These are phyloP conservation scores for Clitopilus hobsonii DNA, from an alignment of 768 basidiomycete genomes.

Conservation along the genomic window DNA sequence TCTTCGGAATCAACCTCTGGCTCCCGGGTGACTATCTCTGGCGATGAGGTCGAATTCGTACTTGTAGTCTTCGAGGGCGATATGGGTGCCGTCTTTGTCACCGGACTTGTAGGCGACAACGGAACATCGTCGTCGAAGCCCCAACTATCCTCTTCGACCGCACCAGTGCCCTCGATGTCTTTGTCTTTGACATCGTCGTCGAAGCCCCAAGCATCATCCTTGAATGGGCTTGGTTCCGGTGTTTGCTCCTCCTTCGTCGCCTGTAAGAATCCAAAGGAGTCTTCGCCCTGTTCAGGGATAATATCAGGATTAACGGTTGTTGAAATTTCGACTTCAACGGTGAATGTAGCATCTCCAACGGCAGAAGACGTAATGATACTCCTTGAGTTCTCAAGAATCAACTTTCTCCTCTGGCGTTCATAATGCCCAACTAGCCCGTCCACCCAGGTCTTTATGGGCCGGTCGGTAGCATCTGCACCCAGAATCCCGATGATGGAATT, in stretches of 20 bases:
- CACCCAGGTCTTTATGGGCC: conserved; percentile 63
- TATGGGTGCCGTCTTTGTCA: neutral
- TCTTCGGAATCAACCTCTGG: conserved; percentile 43
- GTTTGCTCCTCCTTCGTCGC: conserved; percentile 18
- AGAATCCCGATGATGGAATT: conserved; percentile 45
- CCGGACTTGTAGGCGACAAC: neutral
- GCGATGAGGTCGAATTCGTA: neutral
- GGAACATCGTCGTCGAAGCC: conserved; percentile 46
- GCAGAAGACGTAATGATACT: conserved; percentile 42
- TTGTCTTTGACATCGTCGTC: conserved; percentile 33
- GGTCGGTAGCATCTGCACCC: conserved; percentile 41
- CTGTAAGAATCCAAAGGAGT: neutral
- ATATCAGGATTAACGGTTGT: conserved; percentile 25
- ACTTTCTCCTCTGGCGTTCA: conserved; percentile 66
- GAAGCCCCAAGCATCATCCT: conserved; percentile 46
- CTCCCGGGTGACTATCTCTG: neutral
- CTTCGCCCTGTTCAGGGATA: conserved; percentile 17
- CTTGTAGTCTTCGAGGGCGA: neutral
- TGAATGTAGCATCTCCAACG: conserved; percentile 34
- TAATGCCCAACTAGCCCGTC: conserved; percentile 69
- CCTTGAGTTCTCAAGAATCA: conserved; percentile 62
- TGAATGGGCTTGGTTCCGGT: neutral
- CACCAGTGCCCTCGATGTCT: too few species aligned
- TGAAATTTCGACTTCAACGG: conserved; percentile 30
- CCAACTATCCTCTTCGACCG: conserved; percentile 39